phyloP scores from a whole-genome alignment of 345 rosid species.

The Combretum micranthum region DNA sequence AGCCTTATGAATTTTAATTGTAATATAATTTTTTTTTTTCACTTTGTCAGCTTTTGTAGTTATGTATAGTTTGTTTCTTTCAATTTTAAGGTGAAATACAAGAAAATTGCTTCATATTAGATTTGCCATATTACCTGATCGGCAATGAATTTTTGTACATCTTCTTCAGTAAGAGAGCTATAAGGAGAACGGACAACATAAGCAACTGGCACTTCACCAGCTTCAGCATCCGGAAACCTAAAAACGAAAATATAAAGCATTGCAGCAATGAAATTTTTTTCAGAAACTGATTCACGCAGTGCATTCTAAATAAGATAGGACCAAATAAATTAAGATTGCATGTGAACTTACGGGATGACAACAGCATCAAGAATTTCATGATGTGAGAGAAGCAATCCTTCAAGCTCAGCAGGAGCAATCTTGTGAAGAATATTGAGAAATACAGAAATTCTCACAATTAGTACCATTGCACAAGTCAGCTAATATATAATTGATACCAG shows the following conservation, averaged over 20 bases:
- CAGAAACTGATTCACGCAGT: neutral
- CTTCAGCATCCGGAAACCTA: conserved; percentile 87
- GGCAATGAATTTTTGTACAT: conserved; percentile 58
- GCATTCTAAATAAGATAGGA: neutral
- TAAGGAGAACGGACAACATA: conserved; percentile 64
- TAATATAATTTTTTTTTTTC: too few relatives aligned
- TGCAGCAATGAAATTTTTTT: neutral
- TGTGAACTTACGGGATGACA: conserved; percentile 76
- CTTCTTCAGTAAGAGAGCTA: conserved; percentile 63
- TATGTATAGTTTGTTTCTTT: too few relatives aligned
- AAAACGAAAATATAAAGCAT: neutral
- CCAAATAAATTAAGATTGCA: neutral
- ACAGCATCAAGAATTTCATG: conserved; percentile 77
- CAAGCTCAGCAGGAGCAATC: conserved; percentile 99
- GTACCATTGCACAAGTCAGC: neutral
- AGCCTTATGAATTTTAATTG: too few relatives aligned
- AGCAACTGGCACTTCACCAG: conserved; percentile 88
- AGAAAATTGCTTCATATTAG: too few relatives aligned
- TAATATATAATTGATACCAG: neutral
- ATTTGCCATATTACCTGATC: conserved; percentile 42
- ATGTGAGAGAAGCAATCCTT: conserved; percentile 89
- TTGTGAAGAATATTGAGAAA: conserved; percentile 10
- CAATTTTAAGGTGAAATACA: neutral
- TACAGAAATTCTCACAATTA: neutral
- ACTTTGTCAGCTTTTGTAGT: too few relatives aligned